Evolutionary conservation across 768 basidiomycete species (phyloP), one percentile per base, ranked within the genome.

Genomic region (Asterophora parasitica): DNA sequence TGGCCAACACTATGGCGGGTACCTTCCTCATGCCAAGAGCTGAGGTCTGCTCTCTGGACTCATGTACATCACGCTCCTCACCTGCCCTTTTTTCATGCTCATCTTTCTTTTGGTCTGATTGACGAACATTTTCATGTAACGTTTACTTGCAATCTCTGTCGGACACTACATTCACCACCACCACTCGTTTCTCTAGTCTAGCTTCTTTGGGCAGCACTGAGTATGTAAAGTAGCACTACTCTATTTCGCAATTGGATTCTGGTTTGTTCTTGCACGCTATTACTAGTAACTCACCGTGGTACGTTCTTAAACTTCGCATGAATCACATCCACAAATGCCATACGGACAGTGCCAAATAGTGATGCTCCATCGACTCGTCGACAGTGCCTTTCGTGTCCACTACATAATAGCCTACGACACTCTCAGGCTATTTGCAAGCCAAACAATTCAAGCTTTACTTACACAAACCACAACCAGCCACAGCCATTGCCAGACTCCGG

Each of bases 1-100:
- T 54, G 53, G 45, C 7, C 52, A 53, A 10, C 48, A 49, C 31
- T 43, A 44, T 35, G 43, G 28, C 7, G 41, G 44, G 20, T 33
- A 53, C 39, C 33, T 51, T 1, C 28, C 45, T 12, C 41, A 30
- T 37, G 35, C 28, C 19, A 49, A 55, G 37, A 28, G n/a, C 23
- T 43, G 7, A 23, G 23, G 23, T 23, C 10, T 16, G 13, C 16
- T 23, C 23, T 27, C 36, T 17, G 7, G 30, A 31, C 10, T 5
- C 28, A 31, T 9, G 30, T 35, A n/a, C 41, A n/a, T 43, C 17
- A 9, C 32, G 10, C 20, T 30, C 30, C 16, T 33, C 23, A 1
- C n/a, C n/a, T n/a, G n/a, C n/a, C 42, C 15, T 17, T 43, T 12
- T 15, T 28, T 23, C 27, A 20, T 19, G 13, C 13, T 39, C n/a